A percentile compares a stretch with the other conserved stretches of the same genome.
phyloP scores from a whole-genome alignment of 805 yeast genomes.

The Saccharomycopsis guyanensis region DNA sequence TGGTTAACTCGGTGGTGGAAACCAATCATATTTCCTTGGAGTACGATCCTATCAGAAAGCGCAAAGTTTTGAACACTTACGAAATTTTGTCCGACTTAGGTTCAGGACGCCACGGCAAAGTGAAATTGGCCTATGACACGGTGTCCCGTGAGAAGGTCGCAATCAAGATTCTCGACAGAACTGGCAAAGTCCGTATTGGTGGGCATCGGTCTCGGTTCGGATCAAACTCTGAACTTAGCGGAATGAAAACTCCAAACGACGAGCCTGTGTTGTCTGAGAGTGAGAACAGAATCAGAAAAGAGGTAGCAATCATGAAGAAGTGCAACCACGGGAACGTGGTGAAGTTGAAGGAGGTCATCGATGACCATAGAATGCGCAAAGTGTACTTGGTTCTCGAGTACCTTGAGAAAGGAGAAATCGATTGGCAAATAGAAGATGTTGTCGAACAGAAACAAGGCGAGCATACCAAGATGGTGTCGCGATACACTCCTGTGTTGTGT shows the following conservation, averaged over 20 bases:
- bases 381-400: slow-evolving; percentile 88
- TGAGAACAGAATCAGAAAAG: slow-evolving; percentile 63
- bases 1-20: too few relatives aligned
- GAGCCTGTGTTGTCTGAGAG: slow-evolving; percentile 41
- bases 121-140: slow-evolving; percentile 77
- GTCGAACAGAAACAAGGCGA: slow-evolving; percentile 22
- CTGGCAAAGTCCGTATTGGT: slow-evolving; percentile 47
- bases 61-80: slow-evolving; percentile 80
- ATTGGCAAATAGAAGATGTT: slow-evolving; percentile 51
- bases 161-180: slow-evolving; percentile 83
- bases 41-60: slow-evolving; percentile 78
- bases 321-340: slow-evolving; percentile 93
- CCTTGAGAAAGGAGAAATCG: slow-evolving; percentile 82
- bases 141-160: slow-evolving; percentile 69
- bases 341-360: slow-evolving; percentile 75
- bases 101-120: slow-evolving; percentile 98
- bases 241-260: slow-evolving; percentile 22
- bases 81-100: slow-evolving; percentile 86
- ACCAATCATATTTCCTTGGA: slow-evolving; percentile 74
- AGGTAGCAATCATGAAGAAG: slow-evolving; percentile 88
- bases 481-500: slow-evolving; percentile 53
- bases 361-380: slow-evolving; percentile 75
- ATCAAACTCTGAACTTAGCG: slow-evolving; percentile 33
- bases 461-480: neutral
- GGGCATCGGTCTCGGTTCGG: slow-evolving; percentile 20